These are phyloP conservation scores for Naganishia onofrii DNA, from an alignment of 768 basidiomycete genomes.

Conservation along the genomic window DNA sequence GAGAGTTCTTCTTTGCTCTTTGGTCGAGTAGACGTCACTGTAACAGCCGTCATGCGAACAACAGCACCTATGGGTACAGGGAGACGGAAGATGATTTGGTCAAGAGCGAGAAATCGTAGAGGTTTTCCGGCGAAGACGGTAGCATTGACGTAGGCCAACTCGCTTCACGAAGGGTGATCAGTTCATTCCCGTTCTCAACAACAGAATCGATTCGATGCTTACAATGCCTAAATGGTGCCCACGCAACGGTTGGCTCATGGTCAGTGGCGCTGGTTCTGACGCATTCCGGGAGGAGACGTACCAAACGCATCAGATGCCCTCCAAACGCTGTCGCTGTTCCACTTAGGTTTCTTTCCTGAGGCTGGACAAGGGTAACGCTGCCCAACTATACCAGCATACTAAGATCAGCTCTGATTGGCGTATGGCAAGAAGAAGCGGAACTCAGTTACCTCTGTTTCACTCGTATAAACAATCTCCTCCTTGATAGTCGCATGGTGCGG, in stretches of 20 bases:
- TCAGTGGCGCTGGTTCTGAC: neutral
- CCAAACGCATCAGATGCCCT: conserved; percentile 67
- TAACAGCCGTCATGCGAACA: conserved; percentile 67
- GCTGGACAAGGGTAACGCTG: conserved; percentile 68
- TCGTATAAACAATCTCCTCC: conserved; percentile 67
- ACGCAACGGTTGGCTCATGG: neutral
- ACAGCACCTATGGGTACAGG: conserved; percentile 84
- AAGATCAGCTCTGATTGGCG: neutral
- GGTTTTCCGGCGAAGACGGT: conserved; percentile 65
- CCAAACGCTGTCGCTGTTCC: conserved; percentile 82
- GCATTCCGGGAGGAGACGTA: conserved; percentile 12
- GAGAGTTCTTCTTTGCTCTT: conserved; percentile 32
- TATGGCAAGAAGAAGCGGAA: conserved; percentile 45
- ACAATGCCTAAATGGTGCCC: conserved; percentile 8
- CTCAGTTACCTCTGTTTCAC: conserved; percentile 67
- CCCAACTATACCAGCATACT: conserved; percentile 28
- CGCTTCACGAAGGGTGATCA: conserved; percentile 16
- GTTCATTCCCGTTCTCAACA: neutral
- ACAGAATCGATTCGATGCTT: neutral
- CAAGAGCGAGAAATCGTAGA: conserved; percentile 71
- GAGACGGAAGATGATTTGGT: conserved; percentile 72
- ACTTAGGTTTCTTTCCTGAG: conserved; percentile 79
- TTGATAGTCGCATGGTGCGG: conserved; percentile 13
- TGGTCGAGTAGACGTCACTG: conserved; percentile 62
- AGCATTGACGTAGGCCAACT: conserved; percentile 73